Percentiles rank a stretch among this genome's conserved stretches.
Evolutionary conservation across 495 filamentous ascomycete genomes (phyloP).

Genomic region (Aspergillus carlsbadensis): DNA sequence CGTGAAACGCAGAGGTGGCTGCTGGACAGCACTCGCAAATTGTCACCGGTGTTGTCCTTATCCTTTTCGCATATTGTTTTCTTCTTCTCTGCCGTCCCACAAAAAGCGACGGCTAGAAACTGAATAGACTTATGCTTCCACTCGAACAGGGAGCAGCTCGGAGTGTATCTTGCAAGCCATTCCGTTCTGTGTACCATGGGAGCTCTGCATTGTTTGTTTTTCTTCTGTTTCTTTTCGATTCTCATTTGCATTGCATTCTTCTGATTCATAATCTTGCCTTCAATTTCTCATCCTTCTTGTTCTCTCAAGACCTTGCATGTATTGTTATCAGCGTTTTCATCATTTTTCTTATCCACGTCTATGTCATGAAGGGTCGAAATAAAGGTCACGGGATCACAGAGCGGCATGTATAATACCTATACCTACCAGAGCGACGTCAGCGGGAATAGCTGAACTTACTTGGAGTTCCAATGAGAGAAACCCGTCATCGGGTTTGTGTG

Average conservation of each 20-base stretch:
- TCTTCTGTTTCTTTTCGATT: background rate
- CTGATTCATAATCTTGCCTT: background rate
- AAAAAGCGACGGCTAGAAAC: conserved; percentile 11
- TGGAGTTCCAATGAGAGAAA: background rate
- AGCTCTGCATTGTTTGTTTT: background rate
- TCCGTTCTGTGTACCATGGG: background rate
- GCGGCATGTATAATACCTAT: conserved; percentile 10
- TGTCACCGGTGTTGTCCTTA: background rate
- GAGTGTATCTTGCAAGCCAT: background rate
- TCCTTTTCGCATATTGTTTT: background rate
- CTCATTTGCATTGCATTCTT: background rate
- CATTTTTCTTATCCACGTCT: background rate
- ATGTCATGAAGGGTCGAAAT: conserved; percentile 3
- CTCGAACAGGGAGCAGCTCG: background rate
- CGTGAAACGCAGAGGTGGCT: conserved; percentile 9
- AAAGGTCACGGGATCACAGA: conserved; percentile 1
- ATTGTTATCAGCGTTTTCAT: conserved; percentile 4
- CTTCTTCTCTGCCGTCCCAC: conserved; percentile 12
- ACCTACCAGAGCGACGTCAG: conserved; percentile 7
- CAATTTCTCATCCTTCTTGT: conserved; percentile 2
- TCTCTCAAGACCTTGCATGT: background rate
- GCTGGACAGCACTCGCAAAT: conserved; percentile 14
- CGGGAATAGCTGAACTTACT: background rate
- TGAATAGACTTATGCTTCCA: conserved; percentile 5
- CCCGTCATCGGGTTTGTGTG: background rate